These are phyloP conservation scores for Gryganskiella cystojenkinii DNA, from an alignment of 192 early-diverging fungal genomes.

Conservation along the genomic window DNA sequence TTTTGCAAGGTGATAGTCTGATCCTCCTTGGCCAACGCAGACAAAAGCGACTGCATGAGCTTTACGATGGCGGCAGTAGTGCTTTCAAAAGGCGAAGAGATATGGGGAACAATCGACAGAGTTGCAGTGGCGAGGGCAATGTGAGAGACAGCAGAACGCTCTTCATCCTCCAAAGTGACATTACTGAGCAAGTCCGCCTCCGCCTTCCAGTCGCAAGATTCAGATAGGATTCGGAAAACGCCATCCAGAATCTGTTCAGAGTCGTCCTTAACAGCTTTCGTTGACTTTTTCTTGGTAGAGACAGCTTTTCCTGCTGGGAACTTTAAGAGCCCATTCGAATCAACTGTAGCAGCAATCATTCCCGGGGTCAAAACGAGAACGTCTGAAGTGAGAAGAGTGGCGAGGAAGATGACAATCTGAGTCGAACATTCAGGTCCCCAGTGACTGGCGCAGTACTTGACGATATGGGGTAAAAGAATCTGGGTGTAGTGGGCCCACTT, in stretches of 20 bases:
- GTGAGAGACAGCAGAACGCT: conserved; percentile 21
- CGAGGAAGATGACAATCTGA: conserved; percentile 60
- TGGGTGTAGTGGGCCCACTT: conserved; percentile 79
- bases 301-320: conserved; percentile 48
- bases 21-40: conserved; percentile 43
- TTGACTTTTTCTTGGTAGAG: conserved; percentile 18
- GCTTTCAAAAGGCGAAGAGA: conserved; percentile 41
- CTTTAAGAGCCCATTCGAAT: conserved; percentile 58
- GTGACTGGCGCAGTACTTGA: conserved; percentile 60
- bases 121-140: conserved; percentile 55
- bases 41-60: conserved; percentile 42
- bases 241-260: conserved; percentile 46
- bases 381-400: conserved; percentile 56
- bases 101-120: conserved; percentile 56
- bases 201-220: conserved; percentile 59
- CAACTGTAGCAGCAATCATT: conserved; percentile 57
- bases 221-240: conserved; percentile 49
- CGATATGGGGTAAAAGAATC: conserved; percentile 78
- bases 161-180: conserved; percentile 32
- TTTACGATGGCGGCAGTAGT: conserved; percentile 33
- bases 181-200: conserved; percentile 55
- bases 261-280: conserved; percentile 19
- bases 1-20: conserved; percentile 40
- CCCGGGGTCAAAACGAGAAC: conserved; percentile 50
- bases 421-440: conserved; percentile 37